Evolutionary conservation across 139 green algal genomes (phyloP).

Genomic region (Trebouxia sp.): DNA sequence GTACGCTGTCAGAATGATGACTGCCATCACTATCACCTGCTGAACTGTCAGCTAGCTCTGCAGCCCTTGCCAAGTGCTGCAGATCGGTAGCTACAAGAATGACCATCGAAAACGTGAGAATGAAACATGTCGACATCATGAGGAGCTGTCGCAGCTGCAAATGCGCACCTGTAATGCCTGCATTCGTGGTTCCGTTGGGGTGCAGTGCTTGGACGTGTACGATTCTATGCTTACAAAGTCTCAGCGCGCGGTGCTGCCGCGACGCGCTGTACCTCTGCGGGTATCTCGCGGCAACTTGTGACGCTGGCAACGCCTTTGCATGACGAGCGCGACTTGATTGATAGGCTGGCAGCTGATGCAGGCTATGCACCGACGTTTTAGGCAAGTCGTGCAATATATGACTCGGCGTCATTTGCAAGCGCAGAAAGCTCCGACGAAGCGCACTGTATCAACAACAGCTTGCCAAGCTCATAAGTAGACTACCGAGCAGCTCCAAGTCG

Average conservation of each 20-base stretch:
- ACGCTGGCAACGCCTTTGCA: not conserved
- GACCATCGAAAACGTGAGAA: not conserved
- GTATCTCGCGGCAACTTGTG: too few relatives aligned
- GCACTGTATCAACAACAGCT: too few relatives aligned
- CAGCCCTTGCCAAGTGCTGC: not conserved
- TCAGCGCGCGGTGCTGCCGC: not conserved
- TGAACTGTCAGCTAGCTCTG: slow-evolving; percentile 24
- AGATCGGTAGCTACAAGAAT: not conserved
- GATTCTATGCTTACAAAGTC: not conserved
- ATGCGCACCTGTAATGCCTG: not conserved
- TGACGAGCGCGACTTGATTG: too few relatives aligned
- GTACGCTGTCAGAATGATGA: not conserved
- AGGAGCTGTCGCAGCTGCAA: not conserved
- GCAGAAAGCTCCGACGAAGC: too few relatives aligned
- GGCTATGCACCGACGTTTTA: not conserved
- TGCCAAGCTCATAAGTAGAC: too few relatives aligned
- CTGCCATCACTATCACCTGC: not conserved
- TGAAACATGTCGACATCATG: not conserved
- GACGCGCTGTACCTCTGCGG: too few relatives aligned
- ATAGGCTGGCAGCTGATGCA: not conserved
- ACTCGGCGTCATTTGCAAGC: too few relatives aligned
- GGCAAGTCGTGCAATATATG: not conserved
- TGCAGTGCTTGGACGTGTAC: not conserved
- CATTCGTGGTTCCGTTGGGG: not conserved
- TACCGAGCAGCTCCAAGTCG: too few relatives aligned